Percentiles rank a stretch among this genome's conserved stretches.
phyloP scores from a whole-genome alignment of 139 green algal genomes.

The Picochlorum sp. region DNA sequence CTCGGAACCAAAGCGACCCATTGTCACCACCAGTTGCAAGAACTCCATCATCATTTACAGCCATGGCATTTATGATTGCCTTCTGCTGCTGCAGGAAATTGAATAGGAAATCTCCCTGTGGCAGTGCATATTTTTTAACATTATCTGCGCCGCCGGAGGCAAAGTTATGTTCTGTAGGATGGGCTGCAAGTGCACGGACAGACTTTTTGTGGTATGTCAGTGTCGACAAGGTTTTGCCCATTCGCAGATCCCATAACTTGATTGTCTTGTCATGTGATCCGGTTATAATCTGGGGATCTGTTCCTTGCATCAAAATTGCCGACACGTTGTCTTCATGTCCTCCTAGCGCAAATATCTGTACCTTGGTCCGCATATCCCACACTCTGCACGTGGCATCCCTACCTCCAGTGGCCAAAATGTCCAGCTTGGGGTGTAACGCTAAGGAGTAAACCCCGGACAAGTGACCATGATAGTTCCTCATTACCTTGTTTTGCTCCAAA shows the following conservation, averaged over 20 bases:
- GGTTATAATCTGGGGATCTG: slow-evolving; percentile 88
- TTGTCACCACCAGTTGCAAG: slow-evolving; percentile 70
- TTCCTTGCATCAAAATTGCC: slow-evolving; percentile 70
- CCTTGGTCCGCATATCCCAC: slow-evolving; percentile 97
- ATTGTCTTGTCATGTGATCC: slow-evolving; percentile 78
- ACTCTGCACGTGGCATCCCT: slow-evolving; percentile 83
- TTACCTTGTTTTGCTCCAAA: slow-evolving; percentile 98
- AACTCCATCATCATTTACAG: slow-evolving; percentile 91
- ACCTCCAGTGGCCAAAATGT: slow-evolving; percentile 88
- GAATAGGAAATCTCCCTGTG: slow-evolving; percentile 87
- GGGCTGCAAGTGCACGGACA: slow-evolving; percentile 56
- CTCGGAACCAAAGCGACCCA: slow-evolving; percentile 76
- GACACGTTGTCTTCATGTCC: slow-evolving; percentile 93
- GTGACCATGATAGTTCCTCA: slow-evolving; percentile 96
- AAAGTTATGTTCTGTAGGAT: slow-evolving; percentile 83
- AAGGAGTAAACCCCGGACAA: slow-evolving; percentile 94
- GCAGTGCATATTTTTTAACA: slow-evolving; percentile 95
- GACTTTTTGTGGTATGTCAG: slow-evolving; percentile 98
- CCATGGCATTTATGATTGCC: slow-evolving; percentile 87
- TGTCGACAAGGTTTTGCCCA: slow-evolving; percentile 65
- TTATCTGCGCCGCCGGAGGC: slow-evolving; percentile 78
- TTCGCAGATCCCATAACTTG: slow-evolving; percentile 75
- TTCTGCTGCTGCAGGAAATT: slow-evolving; percentile 90
- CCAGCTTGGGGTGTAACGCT: slow-evolving; percentile 88
- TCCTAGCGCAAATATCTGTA: slow-evolving; percentile 72